phyloP scores from a whole-genome alignment of 1,139 yeast genomes.

The Debaryomyces sp. region DNA sequence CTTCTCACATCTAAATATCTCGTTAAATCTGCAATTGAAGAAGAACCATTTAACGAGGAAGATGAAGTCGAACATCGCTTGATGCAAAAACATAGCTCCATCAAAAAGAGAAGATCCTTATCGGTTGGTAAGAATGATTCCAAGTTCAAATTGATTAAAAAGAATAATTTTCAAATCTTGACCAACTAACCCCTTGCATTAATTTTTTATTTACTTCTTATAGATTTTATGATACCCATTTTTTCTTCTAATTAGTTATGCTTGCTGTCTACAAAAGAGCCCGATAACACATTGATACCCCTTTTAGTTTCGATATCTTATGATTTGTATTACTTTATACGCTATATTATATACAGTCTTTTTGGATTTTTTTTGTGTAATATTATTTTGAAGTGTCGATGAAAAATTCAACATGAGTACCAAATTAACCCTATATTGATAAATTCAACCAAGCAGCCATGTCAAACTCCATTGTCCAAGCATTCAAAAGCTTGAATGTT shows the following conservation, averaged over 20 bases:
- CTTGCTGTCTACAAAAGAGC: background rate
- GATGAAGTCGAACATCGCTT: conserved; percentile 20
- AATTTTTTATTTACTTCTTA: conserved; percentile 1
- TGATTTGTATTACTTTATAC: background rate
- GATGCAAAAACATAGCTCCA: conserved; percentile 13
- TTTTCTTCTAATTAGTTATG: background rate
- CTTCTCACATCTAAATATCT: conserved; percentile 22
- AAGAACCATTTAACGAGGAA: conserved; percentile 26
- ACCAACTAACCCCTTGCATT: conserved; percentile 11
- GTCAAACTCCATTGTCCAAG: conserved; percentile 47
- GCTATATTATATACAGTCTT: conserved; percentile 3
- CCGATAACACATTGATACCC: background rate
- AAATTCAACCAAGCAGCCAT: conserved; percentile 16
- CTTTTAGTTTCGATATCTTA: background rate
- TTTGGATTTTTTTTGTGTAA: background rate
- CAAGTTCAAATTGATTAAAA: conserved; percentile 36
- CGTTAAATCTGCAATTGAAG: conserved; percentile 24
- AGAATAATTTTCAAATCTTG: conserved; percentile 29
- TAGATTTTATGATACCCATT: conserved; percentile 4
- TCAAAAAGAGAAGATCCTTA: conserved; percentile 33
- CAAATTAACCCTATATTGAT: background rate
- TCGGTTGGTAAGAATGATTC: conserved; percentile 46
- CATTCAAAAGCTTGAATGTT: conserved; percentile 45
- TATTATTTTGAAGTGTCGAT: conserved; percentile 1
- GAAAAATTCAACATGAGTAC: conserved; percentile 1